Evolutionary conservation across 306 rosid species (phyloP).

Genomic region (Crataegus laevigata): DNA sequence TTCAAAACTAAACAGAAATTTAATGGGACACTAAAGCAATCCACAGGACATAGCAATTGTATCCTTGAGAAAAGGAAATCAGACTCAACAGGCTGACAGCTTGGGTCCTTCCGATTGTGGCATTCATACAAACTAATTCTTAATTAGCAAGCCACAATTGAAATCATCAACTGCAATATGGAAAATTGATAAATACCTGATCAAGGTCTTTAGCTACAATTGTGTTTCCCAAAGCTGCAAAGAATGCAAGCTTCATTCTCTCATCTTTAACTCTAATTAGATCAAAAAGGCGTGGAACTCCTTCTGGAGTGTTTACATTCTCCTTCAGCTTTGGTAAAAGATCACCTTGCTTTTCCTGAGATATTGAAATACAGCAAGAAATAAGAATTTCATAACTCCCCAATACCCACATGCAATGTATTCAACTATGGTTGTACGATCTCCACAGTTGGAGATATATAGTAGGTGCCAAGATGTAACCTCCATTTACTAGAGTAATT

Average conservation of each 20-base stretch:
- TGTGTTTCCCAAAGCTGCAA: conserved; percentile 62
- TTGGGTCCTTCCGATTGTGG: too few relatives aligned
- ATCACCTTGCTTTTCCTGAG: conserved; percentile 80
- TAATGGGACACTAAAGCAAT: background rate
- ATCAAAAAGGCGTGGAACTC: conserved; percentile 89
- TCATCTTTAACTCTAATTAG: conserved; percentile 73
- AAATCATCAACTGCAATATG: background rate
- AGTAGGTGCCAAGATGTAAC: background rate
- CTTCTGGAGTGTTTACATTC: conserved; percentile 68
- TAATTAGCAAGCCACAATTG: too few relatives aligned
- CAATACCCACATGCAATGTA: background rate
- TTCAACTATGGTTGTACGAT: background rate
- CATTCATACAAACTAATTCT: too few relatives aligned
- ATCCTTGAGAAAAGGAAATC: background rate
- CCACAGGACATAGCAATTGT: background rate
- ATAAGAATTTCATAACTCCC: conserved; percentile 4
- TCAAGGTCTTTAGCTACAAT: conserved; percentile 84
- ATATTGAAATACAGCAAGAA: conserved; percentile 2
- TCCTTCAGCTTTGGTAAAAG: conserved; percentile 53
- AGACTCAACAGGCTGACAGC: too few relatives aligned
- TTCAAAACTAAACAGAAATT: background rate
- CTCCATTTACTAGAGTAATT: background rate
- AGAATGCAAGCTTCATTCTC: conserved; percentile 90
- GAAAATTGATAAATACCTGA: conserved; percentile 49
- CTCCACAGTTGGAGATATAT: background rate